Evolutionary conservation across 495 filamentous ascomycete genomes (phyloP).

Genomic region (Penicillium dipodomyicola): DNA sequence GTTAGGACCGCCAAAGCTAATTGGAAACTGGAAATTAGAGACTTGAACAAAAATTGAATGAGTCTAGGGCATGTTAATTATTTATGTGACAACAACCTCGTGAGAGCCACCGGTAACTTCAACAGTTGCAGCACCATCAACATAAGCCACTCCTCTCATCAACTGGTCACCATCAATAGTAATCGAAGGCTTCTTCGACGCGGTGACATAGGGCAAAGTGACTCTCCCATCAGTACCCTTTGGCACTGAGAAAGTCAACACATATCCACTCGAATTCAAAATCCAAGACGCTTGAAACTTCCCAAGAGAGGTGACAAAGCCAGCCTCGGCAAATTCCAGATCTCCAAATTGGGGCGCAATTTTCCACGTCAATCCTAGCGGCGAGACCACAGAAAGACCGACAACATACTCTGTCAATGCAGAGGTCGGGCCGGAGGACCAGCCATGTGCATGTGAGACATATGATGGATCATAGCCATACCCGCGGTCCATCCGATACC

Average conservation of each 20-base stretch:
- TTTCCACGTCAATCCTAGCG: conserved; percentile 49
- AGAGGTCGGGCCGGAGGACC: conserved; percentile 58
- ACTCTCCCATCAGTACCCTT: conserved; percentile 46
- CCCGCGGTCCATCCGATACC: conserved; percentile 52
- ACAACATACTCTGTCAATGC: conserved; percentile 53
- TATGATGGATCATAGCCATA: conserved; percentile 39
- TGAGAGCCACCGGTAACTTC: conserved; percentile 29
- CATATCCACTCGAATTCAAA: conserved; percentile 33
- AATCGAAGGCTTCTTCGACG: conserved; percentile 27
- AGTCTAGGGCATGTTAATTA: not conserved
- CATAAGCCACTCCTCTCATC: conserved; percentile 20
- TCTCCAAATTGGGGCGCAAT: conserved; percentile 52
- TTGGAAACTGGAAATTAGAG: not conserved
- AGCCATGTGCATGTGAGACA: conserved; percentile 58
- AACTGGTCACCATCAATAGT: conserved; percentile 31
- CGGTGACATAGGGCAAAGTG: conserved; percentile 29
- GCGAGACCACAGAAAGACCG: conserved; percentile 51
- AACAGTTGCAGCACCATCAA: conserved; percentile 24
- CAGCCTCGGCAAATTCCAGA: conserved; percentile 51
- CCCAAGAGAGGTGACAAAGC: conserved; percentile 54
- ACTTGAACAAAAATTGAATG: not conserved
- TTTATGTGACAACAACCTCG: conserved; percentile 24
- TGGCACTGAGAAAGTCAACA: conserved; percentile 41
- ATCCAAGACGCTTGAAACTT: conserved; percentile 46
- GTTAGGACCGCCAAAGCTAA: not conserved